A percentile compares a stretch with the other conserved stretches of the same genome.
These are phyloP conservation scores for Alternaria metachromatica DNA, from an alignment of 2,329 filamentous ascomycete species.

Conservation along the genomic window DNA sequence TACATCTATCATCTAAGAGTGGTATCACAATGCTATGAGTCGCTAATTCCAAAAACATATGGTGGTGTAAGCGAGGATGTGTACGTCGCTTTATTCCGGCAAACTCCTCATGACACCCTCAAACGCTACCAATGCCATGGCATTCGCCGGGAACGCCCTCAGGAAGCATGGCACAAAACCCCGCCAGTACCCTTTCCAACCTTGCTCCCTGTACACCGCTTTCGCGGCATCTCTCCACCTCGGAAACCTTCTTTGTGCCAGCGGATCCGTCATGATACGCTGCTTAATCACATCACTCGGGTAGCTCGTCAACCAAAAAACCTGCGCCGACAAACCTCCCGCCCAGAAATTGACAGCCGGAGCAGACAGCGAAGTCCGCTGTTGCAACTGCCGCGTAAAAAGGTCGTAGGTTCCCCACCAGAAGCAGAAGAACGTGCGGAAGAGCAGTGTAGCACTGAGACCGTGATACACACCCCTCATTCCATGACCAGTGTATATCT, in stretches of 20 bases:
- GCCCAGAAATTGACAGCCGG: slow-evolving; percentile 97
- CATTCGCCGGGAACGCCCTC: slow-evolving; percentile 93
- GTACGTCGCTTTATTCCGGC: slow-evolving; percentile 44
- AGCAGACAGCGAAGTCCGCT: slow-evolving; percentile 72
- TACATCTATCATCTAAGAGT: not conserved
- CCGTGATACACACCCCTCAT: slow-evolving; percentile 84
- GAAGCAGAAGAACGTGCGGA: slow-evolving; percentile 93
- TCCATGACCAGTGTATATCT: slow-evolving; percentile 68
- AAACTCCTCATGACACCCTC: slow-evolving; percentile 81
- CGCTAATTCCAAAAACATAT: no score
- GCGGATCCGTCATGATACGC: slow-evolving; percentile 92
- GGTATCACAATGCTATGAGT: not conserved
- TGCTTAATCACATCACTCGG: slow-evolving; percentile 95
- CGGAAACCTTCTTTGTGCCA: slow-evolving; percentile 71
- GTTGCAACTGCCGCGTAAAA: slow-evolving; percentile 71
- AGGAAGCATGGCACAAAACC: slow-evolving; percentile 94
- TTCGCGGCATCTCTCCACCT: slow-evolving; percentile 81
- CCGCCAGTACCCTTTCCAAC: slow-evolving; percentile 83
- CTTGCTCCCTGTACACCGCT: slow-evolving; percentile 77
- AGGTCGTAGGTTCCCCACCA: slow-evolving; percentile 98
- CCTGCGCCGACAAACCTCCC: slow-evolving; percentile 87
- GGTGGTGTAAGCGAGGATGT: no score
- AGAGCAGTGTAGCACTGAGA: slow-evolving; percentile 81
- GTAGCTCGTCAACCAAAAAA: slow-evolving; percentile 94
- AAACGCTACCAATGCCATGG: slow-evolving; percentile 90